Conservation (phyloP, 2,329 filamentous ascomycete species). For the Fusarium mangiferae region DNA sequence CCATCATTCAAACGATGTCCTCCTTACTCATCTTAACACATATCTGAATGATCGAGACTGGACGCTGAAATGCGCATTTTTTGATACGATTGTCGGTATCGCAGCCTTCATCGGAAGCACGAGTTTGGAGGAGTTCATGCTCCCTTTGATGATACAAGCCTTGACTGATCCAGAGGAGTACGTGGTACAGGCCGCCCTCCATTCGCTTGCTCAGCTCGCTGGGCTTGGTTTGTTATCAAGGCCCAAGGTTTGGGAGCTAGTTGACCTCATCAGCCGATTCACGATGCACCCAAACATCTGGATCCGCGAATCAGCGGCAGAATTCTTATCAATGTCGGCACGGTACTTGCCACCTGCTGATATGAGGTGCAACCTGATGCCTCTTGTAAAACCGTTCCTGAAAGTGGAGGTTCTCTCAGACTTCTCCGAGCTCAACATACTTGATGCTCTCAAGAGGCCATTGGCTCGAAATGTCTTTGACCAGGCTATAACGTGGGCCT, state of each 20-base stretch:
- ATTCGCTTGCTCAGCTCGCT: conserved; percentile 89
- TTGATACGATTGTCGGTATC: conserved; percentile 93
- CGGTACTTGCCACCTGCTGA: conserved; percentile 83
- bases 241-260: conserved; percentile 85
- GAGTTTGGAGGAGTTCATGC: conserved; percentile 91
- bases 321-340: conserved; percentile 82
- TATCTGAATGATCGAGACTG: conserved; percentile 97
- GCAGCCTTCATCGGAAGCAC: conserved; percentile 89
- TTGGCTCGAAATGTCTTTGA: conserved; percentile 84
- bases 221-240: conserved; percentile 88
- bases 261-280: conserved; percentile 85
- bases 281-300: conserved; percentile 94
- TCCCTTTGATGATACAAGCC: conserved; percentile 95
- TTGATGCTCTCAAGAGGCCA: conserved; percentile 86
- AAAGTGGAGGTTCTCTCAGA: conserved; percentile 74
- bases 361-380: conserved; percentile 82
- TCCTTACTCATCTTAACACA: conserved; percentile 94
- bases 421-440: conserved; percentile 77
- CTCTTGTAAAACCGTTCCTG: conserved; percentile 83
- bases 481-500: conserved; percentile 85
- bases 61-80: conserved; percentile 96
- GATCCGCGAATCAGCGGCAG: conserved; percentile 89
- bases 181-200: conserved; percentile 89
- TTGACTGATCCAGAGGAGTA: conserved; percentile 93
- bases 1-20: conserved; percentile 92